These are phyloP conservation scores for Fragaria vesca DNA, from an alignment of 306 rosid species.

Conservation along the genomic window DNA sequence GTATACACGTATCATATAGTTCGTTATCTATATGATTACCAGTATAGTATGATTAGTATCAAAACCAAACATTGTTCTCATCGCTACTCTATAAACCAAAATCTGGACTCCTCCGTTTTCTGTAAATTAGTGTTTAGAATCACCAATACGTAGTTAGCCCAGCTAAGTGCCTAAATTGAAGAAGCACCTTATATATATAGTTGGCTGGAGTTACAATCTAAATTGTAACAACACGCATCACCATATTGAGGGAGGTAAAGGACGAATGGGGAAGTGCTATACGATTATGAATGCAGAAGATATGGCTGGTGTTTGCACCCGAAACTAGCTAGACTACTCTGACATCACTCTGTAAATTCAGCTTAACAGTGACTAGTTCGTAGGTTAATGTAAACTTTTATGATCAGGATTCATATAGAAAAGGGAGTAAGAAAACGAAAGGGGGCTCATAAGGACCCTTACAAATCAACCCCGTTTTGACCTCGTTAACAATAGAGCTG, in stretches of 20 bases:
- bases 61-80: too few species aligned
- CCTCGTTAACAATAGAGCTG: background rate
- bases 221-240: background rate
- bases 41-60: too few species aligned
- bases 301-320: too few species aligned
- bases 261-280: background rate
- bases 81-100: too few species aligned
- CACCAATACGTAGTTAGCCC: background rate
- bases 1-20: too few species aligned
- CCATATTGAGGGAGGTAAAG: background rate
- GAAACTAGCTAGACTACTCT: background rate
- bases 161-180: background rate
- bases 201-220: background rate
- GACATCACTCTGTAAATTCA: background rate
- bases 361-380: background rate
- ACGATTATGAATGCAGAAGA: too few species aligned
- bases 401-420: background rate
- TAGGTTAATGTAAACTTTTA: background rate
- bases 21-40: too few species aligned
- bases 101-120: too few species aligned
- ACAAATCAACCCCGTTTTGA: background rate
- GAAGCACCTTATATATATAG: background rate
- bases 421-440: too few species aligned
- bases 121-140: background rate
- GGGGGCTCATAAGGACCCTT: background rate